A percentile compares a stretch with the other conserved stretches of the same genome.
phyloP scores from a whole-genome alignment of 2,329 filamentous ascomycete genomes.

The Metarhizium sp. region DNA sequence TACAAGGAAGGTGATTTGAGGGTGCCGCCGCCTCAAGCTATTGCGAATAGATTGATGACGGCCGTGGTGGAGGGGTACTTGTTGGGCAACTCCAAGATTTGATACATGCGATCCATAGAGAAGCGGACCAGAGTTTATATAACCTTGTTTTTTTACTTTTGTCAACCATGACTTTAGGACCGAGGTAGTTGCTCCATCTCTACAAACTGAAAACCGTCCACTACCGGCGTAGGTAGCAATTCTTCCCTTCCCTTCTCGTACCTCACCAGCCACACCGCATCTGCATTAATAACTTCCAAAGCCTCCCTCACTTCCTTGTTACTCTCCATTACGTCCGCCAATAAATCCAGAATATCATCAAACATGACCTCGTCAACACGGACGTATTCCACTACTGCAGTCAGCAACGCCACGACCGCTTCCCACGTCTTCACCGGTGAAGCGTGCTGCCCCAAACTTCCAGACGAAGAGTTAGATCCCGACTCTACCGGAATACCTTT shows the following conservation, averaged over 20 bases:
- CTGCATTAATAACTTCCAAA: constrained; percentile 56
- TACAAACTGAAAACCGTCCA: constrained; percentile 33
- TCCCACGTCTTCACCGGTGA: constrained; percentile 57
- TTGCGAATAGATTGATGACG: constrained; percentile 79
- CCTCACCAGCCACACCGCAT: constrained; percentile 66
- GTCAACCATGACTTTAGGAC: background rate
- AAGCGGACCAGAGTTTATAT: background rate
- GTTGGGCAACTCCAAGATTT: constrained; percentile 43
- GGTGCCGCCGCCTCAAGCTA: constrained; percentile 77
- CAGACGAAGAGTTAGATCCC: constrained; percentile 10
- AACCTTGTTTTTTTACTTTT: background rate
- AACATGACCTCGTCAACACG: constrained; percentile 59
- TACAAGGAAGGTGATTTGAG: constrained; percentile 72
- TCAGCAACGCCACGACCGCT: constrained; percentile 48
- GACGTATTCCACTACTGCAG: constrained; percentile 52
- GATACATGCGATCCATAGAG: background rate
- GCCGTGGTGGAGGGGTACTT: constrained; percentile 73
- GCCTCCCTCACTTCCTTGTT: constrained; percentile 41
- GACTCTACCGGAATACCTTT: constrained; percentile 7
- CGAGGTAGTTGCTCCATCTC: constrained; percentile 14
- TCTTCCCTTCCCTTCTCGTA: constrained; percentile 35
- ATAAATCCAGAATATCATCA: constrained; percentile 58
- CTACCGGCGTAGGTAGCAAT: constrained; percentile 25
- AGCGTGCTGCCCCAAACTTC: constrained; percentile 47
- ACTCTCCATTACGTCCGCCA: constrained; percentile 40